phyloP scores from a whole-genome alignment of 2,329 filamentous ascomycete species.

The Aspergillus thermomutatus region DNA sequence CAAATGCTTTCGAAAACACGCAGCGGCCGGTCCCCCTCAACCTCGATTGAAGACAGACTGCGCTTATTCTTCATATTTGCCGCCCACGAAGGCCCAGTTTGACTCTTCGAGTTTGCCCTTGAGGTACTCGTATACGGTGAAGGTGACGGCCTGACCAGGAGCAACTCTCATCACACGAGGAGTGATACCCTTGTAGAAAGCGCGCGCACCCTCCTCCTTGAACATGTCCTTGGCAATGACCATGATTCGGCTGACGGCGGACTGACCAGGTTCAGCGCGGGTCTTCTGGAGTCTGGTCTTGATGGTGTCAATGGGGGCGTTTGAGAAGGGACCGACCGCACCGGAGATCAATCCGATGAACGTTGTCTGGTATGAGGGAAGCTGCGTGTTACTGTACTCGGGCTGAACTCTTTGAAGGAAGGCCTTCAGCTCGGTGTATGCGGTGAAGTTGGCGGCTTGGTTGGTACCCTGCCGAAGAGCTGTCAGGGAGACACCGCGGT shows the following conservation, averaged over 20 bases:
- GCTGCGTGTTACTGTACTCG: slow-evolving; percentile 58
- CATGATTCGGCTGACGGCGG: slow-evolving; percentile 73
- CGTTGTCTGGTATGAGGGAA: slow-evolving; percentile 88
- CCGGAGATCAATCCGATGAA: slow-evolving; percentile 86
- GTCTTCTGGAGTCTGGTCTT: slow-evolving; percentile 95
- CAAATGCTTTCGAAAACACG: slow-evolving; percentile 23
- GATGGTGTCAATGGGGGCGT: slow-evolving; percentile 98
- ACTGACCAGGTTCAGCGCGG: slow-evolving; percentile 75
- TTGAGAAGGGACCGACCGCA: slow-evolving; percentile 92
- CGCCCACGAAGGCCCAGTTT: slow-evolving; percentile 56
- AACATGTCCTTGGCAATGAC: slow-evolving; percentile 81
- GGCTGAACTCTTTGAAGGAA: slow-evolving; percentile 70
- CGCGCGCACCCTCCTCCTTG: slow-evolving; percentile 87
- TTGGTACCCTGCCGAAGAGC: slow-evolving; percentile 93
- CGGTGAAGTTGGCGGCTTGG: slow-evolving; percentile 98
- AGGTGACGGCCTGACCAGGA: slow-evolving; percentile 81
- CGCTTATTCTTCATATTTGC: slow-evolving; percentile 62
- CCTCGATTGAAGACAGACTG: background rate
- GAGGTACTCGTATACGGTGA: slow-evolving; percentile 73
- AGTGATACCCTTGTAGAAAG: slow-evolving; percentile 99
- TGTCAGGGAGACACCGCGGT: slow-evolving; percentile 89
- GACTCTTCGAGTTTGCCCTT: slow-evolving; percentile 70
- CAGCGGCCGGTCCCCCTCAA: slow-evolving; percentile 3
- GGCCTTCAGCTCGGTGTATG: slow-evolving; percentile 90
- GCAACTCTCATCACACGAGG: slow-evolving; percentile 96